Conservation (phyloP, 2,329 filamentous ascomycete genomes). For the Hirsutella thompsonii region DNA sequence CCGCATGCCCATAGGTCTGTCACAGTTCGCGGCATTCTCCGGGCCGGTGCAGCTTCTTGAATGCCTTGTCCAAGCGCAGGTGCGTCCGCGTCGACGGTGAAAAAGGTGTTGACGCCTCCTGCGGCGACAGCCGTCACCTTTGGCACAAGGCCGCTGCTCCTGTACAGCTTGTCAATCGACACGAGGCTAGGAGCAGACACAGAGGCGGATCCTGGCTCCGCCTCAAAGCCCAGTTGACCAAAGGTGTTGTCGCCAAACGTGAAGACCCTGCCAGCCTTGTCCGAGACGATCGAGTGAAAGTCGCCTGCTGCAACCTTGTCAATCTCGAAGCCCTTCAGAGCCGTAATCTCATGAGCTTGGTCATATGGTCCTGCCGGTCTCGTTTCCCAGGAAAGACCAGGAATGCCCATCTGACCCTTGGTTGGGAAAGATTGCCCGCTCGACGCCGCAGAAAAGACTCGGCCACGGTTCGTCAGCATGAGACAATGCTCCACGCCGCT, state of each 20-base stretch:
- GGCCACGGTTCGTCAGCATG: constrained; percentile 70
- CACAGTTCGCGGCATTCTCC: constrained; percentile 16
- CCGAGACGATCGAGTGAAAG: constrained; percentile 69
- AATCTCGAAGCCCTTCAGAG: constrained; percentile 58
- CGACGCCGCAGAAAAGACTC: constrained; percentile 79
- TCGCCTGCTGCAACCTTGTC: constrained; percentile 71
- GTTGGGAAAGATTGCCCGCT: constrained; percentile 66
- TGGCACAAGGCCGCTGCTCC: constrained; percentile 46
- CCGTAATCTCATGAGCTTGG: constrained; percentile 64
- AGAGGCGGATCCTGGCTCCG: constrained; percentile 44
- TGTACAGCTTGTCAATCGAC: constrained; percentile 60
- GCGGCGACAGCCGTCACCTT: constrained; percentile 69
- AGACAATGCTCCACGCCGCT: constrained; percentile 78
- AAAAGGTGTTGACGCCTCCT: constrained; percentile 77
- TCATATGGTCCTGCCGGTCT: constrained; percentile 70
- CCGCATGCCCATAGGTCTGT: constrained; percentile 77
- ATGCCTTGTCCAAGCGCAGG: constrained; percentile 12
- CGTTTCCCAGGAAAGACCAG: constrained; percentile 68
- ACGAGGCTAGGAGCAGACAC: constrained; percentile 61
- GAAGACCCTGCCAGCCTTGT: constrained; percentile 66
- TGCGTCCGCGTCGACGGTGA: constrained; percentile 67
- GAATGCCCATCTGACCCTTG: constrained; percentile 76
- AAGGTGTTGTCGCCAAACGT: constrained; percentile 82
- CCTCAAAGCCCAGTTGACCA: constrained; percentile 83
- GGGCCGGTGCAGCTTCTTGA: constrained; percentile 14